A percentile compares a stretch with the other conserved stretches of the same genome.
Conservation (phyloP, 2,329 filamentous ascomycete species). For the Lecanicillium sp. region DNA sequence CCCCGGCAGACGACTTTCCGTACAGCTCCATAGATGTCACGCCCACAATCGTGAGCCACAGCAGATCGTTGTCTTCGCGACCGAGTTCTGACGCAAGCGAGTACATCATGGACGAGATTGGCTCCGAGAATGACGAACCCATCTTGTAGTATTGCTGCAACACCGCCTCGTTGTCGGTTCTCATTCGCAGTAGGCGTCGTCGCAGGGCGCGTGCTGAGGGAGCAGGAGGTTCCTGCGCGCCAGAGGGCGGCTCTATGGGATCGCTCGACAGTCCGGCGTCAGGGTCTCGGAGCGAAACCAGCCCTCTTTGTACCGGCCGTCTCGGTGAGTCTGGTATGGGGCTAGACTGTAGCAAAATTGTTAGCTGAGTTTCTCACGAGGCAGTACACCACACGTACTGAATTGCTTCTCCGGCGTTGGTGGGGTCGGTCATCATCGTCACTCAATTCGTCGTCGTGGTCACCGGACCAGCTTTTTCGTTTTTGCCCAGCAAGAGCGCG, state of each 20-base stretch:
- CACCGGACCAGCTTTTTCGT: constrained; percentile 72
- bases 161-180: constrained; percentile 68
- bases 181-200: constrained; percentile 66
- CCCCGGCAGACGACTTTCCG: constrained; percentile 74
- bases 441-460: constrained; percentile 62
- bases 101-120: constrained; percentile 90
- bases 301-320: constrained; percentile 53
- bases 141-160: constrained; percentile 79
- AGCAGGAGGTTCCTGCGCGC: constrained; percentile 51
- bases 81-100: constrained; percentile 91
- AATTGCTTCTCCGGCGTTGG: constrained; percentile 82
- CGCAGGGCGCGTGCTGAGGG: constrained; percentile 68
- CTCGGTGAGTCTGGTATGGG: constrained; percentile 60
- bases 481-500: constrained; percentile 57
- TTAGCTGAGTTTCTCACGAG: neutral
- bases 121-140: constrained; percentile 88
- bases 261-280: constrained; percentile 43
- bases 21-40: constrained; percentile 92
- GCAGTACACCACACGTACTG: constrained; percentile 45
- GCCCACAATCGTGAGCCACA: constrained; percentile 93
- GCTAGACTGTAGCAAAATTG: constrained; percentile 45
- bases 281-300: constrained; percentile 49
- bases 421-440: constrained; percentile 65
- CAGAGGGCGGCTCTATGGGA: constrained; percentile 48
- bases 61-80: constrained; percentile 89